Evolutionary conservation across 371 early-diverging fungal genomes (phyloP), one percentile per base, ranked within the genome.

Genomic region (Apophysomyces elegans): DNA sequence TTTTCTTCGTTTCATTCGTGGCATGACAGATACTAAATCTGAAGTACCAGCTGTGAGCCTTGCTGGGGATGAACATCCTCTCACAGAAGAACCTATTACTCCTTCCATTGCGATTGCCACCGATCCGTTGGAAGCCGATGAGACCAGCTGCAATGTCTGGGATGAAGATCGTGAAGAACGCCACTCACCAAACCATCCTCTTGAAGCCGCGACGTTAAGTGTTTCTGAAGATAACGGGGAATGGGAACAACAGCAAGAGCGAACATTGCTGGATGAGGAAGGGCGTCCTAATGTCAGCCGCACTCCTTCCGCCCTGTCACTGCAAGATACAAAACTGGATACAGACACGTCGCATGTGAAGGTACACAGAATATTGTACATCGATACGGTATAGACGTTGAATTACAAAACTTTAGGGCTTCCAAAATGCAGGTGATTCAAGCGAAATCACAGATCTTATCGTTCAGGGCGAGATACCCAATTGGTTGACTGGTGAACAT

Each of bases 401-500:
- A 57, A 32, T n/a, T 7, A 0, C 32, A 26, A 9, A 32, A n/a
- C 38, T 9, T 46, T 57, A 84, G 82, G 82, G 82, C 0, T 77
- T 84, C 58, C 68, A 66, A 37, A 84, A 84, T 54, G 74, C 72
- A 7, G 64, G 58, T 4, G 82, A 81, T 56, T 71, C 73, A 0
- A 68, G 47, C 14, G 70, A 80, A 16, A 69, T 83, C 26, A 64
- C 69, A 50, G 74, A 78, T n/a, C 69, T 86, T 21, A 38, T 63
- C 16, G 81, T 84, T 0, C 58, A 71, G 13, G 92, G 91, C 8
- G 67, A 81, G 9, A 72, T 90, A 18, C 91, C 92, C 0, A 84
- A 81, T 12, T 88, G 89, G 76, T 71, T 91, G 46, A 76, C 73
- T 38, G 88, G 90, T 41, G 88, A 86, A 57, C 78, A 87, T 57